Base-by-base conservation (phyloP, 768 basidiomycete genomes). In the Suillus americanus region DNA sequence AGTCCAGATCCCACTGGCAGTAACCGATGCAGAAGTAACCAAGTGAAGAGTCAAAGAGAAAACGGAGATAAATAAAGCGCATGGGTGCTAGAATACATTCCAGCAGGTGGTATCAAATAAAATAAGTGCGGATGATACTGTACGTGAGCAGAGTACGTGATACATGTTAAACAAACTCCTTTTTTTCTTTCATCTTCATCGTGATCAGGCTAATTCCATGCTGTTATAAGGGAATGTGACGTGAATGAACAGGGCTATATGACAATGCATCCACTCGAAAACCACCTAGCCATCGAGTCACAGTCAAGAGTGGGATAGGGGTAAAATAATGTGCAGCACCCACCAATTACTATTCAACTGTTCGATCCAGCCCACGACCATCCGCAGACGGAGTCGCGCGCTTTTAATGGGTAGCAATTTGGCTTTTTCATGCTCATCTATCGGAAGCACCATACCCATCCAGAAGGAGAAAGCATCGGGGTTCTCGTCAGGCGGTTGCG, bases 311-410 rank as follows among this genome's bases (percentile, higher is more conserved):
- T 62, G 53, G 68, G 65, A 70, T 65, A 59, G 68, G 43, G 61
- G 70, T 37, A 57, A 4, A 45, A 33, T 40, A n/a, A 64, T 40
- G 51, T 56, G 23, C 54, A 48, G 33, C 25, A 67, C 74, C 63
- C 73, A 87, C 86, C 86, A 88, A 57, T 83, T 81, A 62, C 80
- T 80, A 61, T 83, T 80, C 63, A 92, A 77, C 71, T 86, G 85
- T 79, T 97, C 94, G 71, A 98, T 96, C 97, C 97, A 99, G 71
- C 94, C 91, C 33, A 92, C 92, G 64, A 97, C 90, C 70, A 99
- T 82, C 63, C 90, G 81, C 62, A 99, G 78, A 38, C 97, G 83
- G 66, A 97, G 80, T 33, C 90, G 84, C 0, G 92, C 83, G 61
- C 87, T 91, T 65, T 88, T 85, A 60, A 96, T 89, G 1, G 94